Evolutionary conservation across 257 asterid genomes (phyloP), one percentile per base, ranked within the genome.

Genomic region (Fraxinus anomala): DNA sequence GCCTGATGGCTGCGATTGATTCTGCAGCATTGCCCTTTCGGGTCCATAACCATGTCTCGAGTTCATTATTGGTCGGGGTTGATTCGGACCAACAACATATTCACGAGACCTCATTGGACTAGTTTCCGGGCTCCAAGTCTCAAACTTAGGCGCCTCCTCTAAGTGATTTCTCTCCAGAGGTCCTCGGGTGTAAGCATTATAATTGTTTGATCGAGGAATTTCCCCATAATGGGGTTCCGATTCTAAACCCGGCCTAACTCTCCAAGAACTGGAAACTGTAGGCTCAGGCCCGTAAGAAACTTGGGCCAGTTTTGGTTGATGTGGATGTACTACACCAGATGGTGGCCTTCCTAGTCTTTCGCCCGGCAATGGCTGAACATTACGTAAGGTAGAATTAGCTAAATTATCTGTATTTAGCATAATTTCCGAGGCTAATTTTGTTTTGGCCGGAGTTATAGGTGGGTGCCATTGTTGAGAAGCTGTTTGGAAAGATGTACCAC

Each of bases 101-200:
- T 86, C 89, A 16, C 69, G 84, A 5, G 77, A 83, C 68, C 96
- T 85, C 72, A 80, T 74, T 1, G 93, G 93, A 79, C 97, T 89
- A 77, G 89, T 79, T 17, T 89, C 59, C 16, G 21, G 59, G n/a
- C 96, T 89, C 94, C 93, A 84, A 2, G 95, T 77, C 76, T 92
- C 96, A 17, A 37, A 87, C 42, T 59, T 90, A 0, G 88, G 79
- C 82, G 89, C 82, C 54, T 67, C 89, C 61, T 17, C 74, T 56
- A 23, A 36, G 9, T 68, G 83, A 73, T 79, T 85, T 82, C 91
- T 84, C 72, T 83, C 51, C 51, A 63, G 79, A 23, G 88, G 44
- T 8, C 83, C 85, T 26, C 81, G 81, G 1, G 63, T 40, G 68
- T 79, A 77, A 73, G 81, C 81, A 77, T 84, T 76, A 78, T 80